Evolutionary conservation across 352 stramenopile species (phyloP).

Genomic region (Phytopythium oedochilum): DNA sequence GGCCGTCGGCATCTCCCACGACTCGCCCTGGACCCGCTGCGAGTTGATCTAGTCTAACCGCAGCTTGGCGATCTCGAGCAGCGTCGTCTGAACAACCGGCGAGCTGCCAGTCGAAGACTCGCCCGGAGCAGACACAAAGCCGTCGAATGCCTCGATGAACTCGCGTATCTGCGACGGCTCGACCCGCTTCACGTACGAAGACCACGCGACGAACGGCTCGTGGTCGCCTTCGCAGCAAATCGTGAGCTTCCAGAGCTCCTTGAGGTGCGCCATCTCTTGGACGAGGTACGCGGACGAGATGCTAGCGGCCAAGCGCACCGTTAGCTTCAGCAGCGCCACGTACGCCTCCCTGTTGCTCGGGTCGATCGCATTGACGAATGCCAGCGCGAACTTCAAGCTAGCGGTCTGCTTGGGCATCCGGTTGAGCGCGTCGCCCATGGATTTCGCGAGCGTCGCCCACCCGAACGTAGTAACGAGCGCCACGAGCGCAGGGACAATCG

Average conservation of each 20-base stretch:
- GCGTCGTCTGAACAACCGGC: conserved; percentile 1
- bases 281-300: neutral
- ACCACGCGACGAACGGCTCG: conserved; percentile 1
- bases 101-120: neutral
- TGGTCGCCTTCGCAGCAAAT: neutral
- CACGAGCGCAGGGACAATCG: neutral
- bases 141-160: conserved; percentile 3
- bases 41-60: conserved; percentile 7
- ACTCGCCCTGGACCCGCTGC: conserved; percentile 1
- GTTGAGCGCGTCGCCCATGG: neutral
- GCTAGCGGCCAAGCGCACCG: neutral
- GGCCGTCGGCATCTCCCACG: conserved; percentile 11
- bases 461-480: conserved; percentile 6
- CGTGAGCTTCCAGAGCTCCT: conserved; percentile 4
- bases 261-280: neutral
- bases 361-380: conserved; percentile 7
- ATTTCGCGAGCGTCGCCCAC: conserved; percentile 5
- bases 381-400: conserved; percentile 8
- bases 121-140: neutral
- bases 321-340: neutral
- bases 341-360: neutral
- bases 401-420: neutral
- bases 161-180: conserved; percentile 2
- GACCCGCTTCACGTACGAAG: conserved; percentile 5
- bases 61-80: conserved; percentile 2